Evolutionary conservation across 2,329 filamentous ascomycete species (phyloP).

Genomic region (Xylariales sp.): DNA sequence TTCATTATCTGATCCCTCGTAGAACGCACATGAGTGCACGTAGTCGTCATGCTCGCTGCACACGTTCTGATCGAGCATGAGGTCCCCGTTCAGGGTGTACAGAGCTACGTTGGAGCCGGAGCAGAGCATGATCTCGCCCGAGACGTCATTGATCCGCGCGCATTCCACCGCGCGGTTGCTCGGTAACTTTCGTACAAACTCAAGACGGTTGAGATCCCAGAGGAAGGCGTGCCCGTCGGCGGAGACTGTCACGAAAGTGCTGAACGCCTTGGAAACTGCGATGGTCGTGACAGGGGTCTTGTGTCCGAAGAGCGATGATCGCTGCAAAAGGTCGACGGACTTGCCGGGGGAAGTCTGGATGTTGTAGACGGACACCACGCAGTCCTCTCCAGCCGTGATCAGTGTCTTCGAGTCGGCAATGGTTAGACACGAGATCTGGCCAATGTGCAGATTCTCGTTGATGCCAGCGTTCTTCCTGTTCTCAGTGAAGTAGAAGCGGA

Average conservation of each 20-base stretch:
- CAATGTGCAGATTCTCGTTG: conserved; percentile 90
- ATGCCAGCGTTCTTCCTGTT: conserved; percentile 77
- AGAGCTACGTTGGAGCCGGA: conserved; percentile 69
- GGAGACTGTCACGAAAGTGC: conserved; percentile 79
- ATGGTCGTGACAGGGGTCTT: conserved; percentile 77
- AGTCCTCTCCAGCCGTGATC: conserved; percentile 88
- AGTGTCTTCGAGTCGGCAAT: conserved; percentile 89
- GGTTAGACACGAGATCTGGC: conserved; percentile 75
- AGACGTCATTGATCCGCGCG: conserved; percentile 82
- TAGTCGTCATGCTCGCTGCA: conserved; percentile 68
- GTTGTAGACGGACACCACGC: conserved; percentile 80
- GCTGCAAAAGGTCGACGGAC: conserved; percentile 71
- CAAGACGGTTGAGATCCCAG: conserved; percentile 90
- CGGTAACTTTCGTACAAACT: conserved; percentile 75
- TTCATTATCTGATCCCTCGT: conserved; percentile 85
- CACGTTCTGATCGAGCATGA: conserved; percentile 77
- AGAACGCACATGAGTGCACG: conserved; percentile 81
- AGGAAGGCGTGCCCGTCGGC: conserved; percentile 78
- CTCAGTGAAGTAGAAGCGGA: conserved; percentile 85
- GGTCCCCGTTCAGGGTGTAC: conserved; percentile 82
- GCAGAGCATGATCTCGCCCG: conserved; percentile 84
- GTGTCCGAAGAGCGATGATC: conserved; percentile 84
- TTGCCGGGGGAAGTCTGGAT: conserved; percentile 61
- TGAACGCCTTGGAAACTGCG: conserved; percentile 82
- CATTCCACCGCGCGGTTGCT: conserved; percentile 59